A percentile compares a stretch with the other conserved stretches of the same genome.
phyloP scores from a whole-genome alignment of 805 yeast genomes.

The Zygotorulaspora chibaensis region DNA sequence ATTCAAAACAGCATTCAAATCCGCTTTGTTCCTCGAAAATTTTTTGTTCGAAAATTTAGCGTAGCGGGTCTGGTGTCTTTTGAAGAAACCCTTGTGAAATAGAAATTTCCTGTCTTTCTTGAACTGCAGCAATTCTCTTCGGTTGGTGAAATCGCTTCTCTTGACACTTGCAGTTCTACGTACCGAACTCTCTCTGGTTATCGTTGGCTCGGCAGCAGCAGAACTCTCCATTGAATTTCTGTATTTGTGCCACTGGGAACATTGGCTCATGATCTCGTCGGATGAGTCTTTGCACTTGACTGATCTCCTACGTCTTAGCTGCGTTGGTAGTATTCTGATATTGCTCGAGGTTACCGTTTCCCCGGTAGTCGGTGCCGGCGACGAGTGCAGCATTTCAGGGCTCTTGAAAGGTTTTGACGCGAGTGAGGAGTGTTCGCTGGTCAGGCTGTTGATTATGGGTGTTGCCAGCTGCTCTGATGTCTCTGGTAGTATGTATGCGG shows the following conservation, averaged over 20 bases:
- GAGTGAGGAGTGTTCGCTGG: conserved; percentile 3
- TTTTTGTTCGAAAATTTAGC: background rate
- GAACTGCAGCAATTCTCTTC: conserved; percentile 15
- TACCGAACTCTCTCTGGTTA: background rate
- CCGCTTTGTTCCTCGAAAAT: conserved; percentile 16
- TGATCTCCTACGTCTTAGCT: background rate
- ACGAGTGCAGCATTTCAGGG: background rate
- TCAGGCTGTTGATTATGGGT: conserved; percentile 7
- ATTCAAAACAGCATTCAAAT: conserved; percentile 20
- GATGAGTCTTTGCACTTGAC: background rate
- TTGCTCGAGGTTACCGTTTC: background rate
- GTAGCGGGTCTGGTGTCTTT: conserved; percentile 6
- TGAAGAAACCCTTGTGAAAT: conserved; percentile 30
- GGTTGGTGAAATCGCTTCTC: conserved; percentile 26
- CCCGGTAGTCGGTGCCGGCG: background rate
- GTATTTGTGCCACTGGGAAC: conserved; percentile 12
- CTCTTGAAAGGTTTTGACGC: background rate
- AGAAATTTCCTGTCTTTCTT: conserved; percentile 17
- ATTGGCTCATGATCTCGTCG: conserved; percentile 6
- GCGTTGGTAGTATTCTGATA: conserved; percentile 1
- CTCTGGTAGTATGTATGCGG: conserved; percentile 2
- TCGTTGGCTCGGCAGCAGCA: background rate
- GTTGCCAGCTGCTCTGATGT: conserved; percentile 5
- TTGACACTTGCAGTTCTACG: conserved; percentile 14
- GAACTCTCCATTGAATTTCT: conserved; percentile 1